Conservation (phyloP, 345 rosid genomes). For the Isatis tinctoria region DNA sequence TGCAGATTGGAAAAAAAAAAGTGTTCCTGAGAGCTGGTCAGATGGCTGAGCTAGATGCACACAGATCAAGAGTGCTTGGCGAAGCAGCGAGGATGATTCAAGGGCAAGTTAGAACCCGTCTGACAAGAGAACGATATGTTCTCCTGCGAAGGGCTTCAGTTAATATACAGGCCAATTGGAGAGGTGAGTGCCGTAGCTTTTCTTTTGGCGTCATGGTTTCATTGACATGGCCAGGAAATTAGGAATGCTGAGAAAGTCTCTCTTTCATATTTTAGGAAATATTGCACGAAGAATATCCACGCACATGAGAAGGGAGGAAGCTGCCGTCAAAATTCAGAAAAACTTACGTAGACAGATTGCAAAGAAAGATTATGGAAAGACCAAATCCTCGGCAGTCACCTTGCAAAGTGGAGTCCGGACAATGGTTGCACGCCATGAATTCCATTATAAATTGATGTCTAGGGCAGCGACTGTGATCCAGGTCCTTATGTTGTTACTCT, state of each 20-base stretch:
- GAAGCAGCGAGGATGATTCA: slow-evolving; percentile 70
- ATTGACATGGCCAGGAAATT: neutral
- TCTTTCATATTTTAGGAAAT: slow-evolving; percentile 41
- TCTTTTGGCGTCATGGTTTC: neutral
- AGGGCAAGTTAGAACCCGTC: slow-evolving; percentile 37
- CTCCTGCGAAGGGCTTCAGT: slow-evolving; percentile 48
- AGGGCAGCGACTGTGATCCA: slow-evolving; percentile 54
- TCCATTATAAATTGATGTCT: slow-evolving; percentile 27
- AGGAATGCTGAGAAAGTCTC: neutral
- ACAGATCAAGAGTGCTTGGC: slow-evolving; percentile 45
- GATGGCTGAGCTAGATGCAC: slow-evolving; percentile 80
- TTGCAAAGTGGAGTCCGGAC: slow-evolving; percentile 64
- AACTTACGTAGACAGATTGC: slow-evolving; percentile 57
- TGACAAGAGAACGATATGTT: slow-evolving; percentile 46
- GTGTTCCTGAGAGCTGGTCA: slow-evolving; percentile 79
- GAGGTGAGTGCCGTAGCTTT: slow-evolving; percentile 49
- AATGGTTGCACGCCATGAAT: slow-evolving; percentile 46
- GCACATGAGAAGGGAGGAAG: slow-evolving; percentile 45
- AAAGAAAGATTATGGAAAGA: slow-evolving; percentile 36
- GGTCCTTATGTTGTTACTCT: slow-evolving; percentile 36
- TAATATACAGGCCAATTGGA: slow-evolving; percentile 68
- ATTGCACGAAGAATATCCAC: slow-evolving; percentile 39
- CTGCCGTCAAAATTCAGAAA: slow-evolving; percentile 74
- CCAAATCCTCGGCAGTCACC: slow-evolving; percentile 50
- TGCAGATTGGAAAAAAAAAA: slow-evolving; percentile 76